These are phyloP conservation scores for Rutstroemia sp. DNA, from an alignment of 2,329 filamentous ascomycete species.

Conservation along the genomic window DNA sequence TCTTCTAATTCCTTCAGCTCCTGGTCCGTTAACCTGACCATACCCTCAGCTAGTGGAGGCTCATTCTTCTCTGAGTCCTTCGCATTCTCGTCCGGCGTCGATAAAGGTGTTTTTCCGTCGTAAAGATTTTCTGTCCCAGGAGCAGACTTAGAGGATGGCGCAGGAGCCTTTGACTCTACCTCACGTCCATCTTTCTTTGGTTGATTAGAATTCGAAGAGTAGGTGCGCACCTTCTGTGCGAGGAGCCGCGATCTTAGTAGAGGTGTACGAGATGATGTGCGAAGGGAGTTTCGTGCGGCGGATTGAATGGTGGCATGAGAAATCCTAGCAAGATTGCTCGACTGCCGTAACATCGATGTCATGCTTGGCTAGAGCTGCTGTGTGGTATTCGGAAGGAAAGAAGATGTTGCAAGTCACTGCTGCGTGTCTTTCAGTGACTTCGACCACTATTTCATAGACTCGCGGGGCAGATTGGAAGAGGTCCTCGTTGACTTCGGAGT, in stretches of 20 bases:
- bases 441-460: conserved; percentile 18
- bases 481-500: conserved; percentile 1
- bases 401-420: conserved; percentile 14
- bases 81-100: conserved; percentile 11
- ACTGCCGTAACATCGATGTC: conserved; percentile 59
- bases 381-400: neutral
- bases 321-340: conserved; percentile 57
- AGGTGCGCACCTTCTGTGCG: conserved; percentile 22
- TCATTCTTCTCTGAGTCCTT: conserved; percentile 24
- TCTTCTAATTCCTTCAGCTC: conserved; percentile 52
- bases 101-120: conserved; percentile 34
- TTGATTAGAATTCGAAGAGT: conserved; percentile 14
- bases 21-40: conserved; percentile 39
- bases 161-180: conserved; percentile 26
- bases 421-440: conserved; percentile 14
- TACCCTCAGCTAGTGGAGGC: conserved; percentile 20
- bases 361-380: conserved; percentile 39
- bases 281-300: conserved; percentile 40
- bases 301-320: conserved; percentile 48
- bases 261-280: conserved; percentile 33
- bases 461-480: neutral
- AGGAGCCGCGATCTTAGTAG: conserved; percentile 32
- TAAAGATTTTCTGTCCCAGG: conserved; percentile 40
- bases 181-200: conserved; percentile 19
- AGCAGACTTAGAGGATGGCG: conserved; percentile 24